These are phyloP conservation scores for Panicum virgatum DNA, from an alignment of 202 grass and related monocot genomes.

Conservation along the genomic window DNA sequence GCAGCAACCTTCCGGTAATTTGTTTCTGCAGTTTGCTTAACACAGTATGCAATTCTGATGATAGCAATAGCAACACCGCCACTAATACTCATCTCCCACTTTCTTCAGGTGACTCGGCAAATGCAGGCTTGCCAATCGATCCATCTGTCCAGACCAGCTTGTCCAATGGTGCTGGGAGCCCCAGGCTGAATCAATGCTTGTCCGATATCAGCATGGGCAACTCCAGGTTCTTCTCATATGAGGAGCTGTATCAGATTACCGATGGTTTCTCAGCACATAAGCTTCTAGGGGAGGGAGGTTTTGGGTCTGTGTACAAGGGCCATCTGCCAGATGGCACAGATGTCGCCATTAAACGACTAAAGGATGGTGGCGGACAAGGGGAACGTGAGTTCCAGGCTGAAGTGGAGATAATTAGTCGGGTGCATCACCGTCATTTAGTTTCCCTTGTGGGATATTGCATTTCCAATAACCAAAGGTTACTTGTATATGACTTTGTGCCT, in stretches of 20 bases:
- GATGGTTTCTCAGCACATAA: constrained; percentile 65
- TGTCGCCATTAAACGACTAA: constrained; percentile 82
- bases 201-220: constrained; percentile 68
- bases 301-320: constrained; percentile 79
- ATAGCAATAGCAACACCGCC: neutral
- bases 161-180: constrained; percentile 46
- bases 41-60: neutral
- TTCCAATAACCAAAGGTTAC: constrained; percentile 65
- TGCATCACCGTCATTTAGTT: constrained; percentile 92
- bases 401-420: constrained; percentile 89
- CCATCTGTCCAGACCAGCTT: constrained; percentile 50
- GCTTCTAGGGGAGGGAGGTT: constrained; percentile 83
- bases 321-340: constrained; percentile 61
- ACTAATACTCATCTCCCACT: neutral
- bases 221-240: constrained; percentile 66
- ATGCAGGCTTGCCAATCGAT: constrained; percentile 29
- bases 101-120: constrained; percentile 44
- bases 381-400: constrained; percentile 94
- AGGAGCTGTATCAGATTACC: constrained; percentile 78
- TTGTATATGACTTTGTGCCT: constrained; percentile 89
- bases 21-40: neutral
- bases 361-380: constrained; percentile 69
- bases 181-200: constrained; percentile 37
- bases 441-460: constrained; percentile 91
- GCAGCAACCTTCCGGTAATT: constrained; percentile 58